Evolutionary conservation across 768 basidiomycete species (phyloP), one percentile per base, ranked within the genome.

Genomic region (Collybia nuda): DNA sequence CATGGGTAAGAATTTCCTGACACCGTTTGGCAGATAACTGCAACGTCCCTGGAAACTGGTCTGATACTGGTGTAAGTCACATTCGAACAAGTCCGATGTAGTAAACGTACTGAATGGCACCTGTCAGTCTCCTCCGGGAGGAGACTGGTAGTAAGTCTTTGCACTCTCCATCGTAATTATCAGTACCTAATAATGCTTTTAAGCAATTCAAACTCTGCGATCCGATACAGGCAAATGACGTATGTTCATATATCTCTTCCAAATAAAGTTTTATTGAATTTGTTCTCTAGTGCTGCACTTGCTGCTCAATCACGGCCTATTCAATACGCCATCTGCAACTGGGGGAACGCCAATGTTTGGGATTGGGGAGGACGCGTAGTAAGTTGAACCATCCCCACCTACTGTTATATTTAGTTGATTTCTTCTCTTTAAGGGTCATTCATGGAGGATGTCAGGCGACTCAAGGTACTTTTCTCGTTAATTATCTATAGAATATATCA

Each of bases 151-250:
- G 77, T 79, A 60, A 50, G 76, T 72, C 12, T 7, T 12, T 6
- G 12, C 15, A 7, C 24, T 26, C 24, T 7, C 32, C 1, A 14
- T 15, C 17, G 18, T 11, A 26, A 1, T 4, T 40, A 43, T 7
- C 22, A 46, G 2, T 38, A n/a, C 21, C 28, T 44, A 23, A 46
- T 12, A n/a, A 6, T 32, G 23, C 45, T 17, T 18, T 36, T 11
- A 45, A 80, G 77, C 62, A 75, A 80, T 56, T 83, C 80, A 3
- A 81, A 82, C 50, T 77, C 78, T n/a, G 79, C 76, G 18, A 72
- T 80, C 50, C 73, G 81, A 18, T 83, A 79, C 61, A 74, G 80
- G 21, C 71, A 72, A 49, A 81, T 83, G 80, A 74, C 73, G 76
- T 79, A 52, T 50, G 77, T 60, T 3, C 18, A 29, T 17, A 18